A percentile compares a stretch with the other conserved stretches of the same genome.
Conservation (phyloP, 2,329 filamentous ascomycete genomes). For the Dothiorella sarmentorum region DNA sequence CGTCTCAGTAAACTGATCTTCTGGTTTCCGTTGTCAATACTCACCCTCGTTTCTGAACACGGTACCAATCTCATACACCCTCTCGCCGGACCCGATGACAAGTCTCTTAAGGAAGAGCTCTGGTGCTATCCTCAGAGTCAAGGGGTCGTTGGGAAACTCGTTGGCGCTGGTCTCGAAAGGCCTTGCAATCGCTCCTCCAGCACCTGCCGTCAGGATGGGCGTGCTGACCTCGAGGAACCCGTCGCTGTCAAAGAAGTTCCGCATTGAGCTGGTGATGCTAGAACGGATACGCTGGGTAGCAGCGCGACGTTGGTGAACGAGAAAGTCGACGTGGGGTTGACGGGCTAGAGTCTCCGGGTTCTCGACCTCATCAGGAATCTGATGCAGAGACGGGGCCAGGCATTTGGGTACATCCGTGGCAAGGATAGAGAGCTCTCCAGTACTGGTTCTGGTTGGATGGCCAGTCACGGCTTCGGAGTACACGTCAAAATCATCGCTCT, state of each 20-base stretch:
- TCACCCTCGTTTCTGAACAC: constrained; percentile 87
- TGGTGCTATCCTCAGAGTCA: constrained; percentile 84
- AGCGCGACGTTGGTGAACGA: constrained; percentile 66
- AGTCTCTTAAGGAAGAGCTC: constrained; percentile 94
- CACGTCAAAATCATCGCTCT: constrained; percentile 58
- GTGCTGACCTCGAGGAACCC: constrained; percentile 87
- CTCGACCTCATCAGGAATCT: constrained; percentile 67
- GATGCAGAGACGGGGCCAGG: constrained; percentile 74
- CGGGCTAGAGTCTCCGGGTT: constrained; percentile 70
- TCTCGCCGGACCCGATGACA: constrained; percentile 82
- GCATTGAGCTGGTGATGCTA: constrained; percentile 68
- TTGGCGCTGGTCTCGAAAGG: constrained; percentile 80
- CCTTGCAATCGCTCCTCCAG: constrained; percentile 82
- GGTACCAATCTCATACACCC: constrained; percentile 88
- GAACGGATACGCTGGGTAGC: constrained; percentile 73
- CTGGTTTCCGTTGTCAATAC: constrained; percentile 5
- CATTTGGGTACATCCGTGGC: constrained; percentile 66
- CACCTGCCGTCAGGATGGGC: constrained; percentile 76
- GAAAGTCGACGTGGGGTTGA: constrained; percentile 80
- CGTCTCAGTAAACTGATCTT: too few relatives aligned
- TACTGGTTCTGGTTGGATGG: constrained; percentile 62
- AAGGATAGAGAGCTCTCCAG: constrained; percentile 73
- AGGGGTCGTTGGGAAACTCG: constrained; percentile 66
- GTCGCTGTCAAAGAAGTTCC: constrained; percentile 66
- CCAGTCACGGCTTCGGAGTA: constrained; percentile 59